These are phyloP conservation scores for Vachellia collinsii DNA, from an alignment of 306 rosid species.

Conservation along the genomic window DNA sequence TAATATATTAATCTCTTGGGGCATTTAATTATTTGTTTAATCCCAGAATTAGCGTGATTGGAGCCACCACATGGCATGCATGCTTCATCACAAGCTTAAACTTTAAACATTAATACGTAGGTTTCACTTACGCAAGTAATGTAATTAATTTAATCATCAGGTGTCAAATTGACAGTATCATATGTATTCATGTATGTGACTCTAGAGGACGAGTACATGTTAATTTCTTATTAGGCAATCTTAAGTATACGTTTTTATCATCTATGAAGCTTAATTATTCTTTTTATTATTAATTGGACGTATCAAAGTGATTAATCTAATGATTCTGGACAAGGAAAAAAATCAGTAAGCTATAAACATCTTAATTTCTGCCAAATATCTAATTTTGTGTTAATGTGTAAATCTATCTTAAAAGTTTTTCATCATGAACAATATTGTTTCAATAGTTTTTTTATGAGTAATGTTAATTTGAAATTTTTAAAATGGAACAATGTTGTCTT, in stretches of 20 bases:
- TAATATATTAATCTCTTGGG: not conserved
- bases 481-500: no score
- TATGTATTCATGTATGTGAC: not conserved
- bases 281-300: not conserved
- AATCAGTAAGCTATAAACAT: not conserved
- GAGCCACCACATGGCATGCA: constrained; percentile 40
- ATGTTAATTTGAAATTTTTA: no score
- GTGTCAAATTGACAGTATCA: constrained; percentile 8
- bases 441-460: no score
- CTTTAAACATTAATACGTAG: constrained; percentile 2
- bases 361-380: not conserved
- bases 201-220: not conserved
- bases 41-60: not conserved
- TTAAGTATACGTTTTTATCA: no score
- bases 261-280: not conserved
- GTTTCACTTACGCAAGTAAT: constrained; percentile 13
- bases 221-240: not conserved
- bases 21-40: constrained; percentile 28
- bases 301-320: not conserved
- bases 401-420: no score
- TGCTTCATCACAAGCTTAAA: constrained; percentile 18
- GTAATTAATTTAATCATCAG: not conserved
- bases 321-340: not conserved
- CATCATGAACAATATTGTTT: no score
- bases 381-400: no score